Conservation (phyloP, 2,329 filamentous ascomycete genomes). For the Onygenales sp. region DNA sequence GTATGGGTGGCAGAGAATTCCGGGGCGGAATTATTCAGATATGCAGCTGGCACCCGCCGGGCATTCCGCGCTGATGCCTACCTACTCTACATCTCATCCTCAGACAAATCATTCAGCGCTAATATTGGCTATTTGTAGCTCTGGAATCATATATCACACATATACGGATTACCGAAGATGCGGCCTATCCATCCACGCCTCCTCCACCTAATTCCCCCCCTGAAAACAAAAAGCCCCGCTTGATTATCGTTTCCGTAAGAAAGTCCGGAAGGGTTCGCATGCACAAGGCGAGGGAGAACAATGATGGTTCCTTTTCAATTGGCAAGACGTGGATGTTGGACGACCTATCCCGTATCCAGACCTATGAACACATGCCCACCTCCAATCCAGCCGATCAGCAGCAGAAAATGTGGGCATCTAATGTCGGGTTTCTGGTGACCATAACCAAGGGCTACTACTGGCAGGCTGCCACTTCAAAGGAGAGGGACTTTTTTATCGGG, state of each 20-base stretch:
- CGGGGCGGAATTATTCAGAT: not conserved
- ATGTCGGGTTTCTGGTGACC: constrained; percentile 76
- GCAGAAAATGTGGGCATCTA: constrained; percentile 65
- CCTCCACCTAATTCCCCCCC: constrained; percentile 68
- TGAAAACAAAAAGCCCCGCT: constrained; percentile 72
- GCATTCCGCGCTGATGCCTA: not conserved
- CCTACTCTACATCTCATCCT: not conserved
- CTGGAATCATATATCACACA: constrained; percentile 99
- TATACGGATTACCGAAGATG: constrained; percentile 82
- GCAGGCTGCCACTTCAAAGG: constrained; percentile 85
- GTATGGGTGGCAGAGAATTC: not conserved
- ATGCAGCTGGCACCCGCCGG: not conserved
- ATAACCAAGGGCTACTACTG: constrained; percentile 95
- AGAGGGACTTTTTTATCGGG: constrained; percentile 97
- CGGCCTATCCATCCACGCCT: constrained; percentile 69
- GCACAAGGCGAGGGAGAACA: constrained; percentile 95
- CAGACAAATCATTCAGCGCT: constrained; percentile 8
- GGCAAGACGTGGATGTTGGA: constrained; percentile 98
- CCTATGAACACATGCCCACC: constrained; percentile 57
- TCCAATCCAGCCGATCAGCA: constrained; percentile 51
- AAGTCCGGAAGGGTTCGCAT: constrained; percentile 88
- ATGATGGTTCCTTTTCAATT: constrained; percentile 88
- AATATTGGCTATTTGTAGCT: constrained; percentile 11
- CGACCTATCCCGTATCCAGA: constrained; percentile 74
- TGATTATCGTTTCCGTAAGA: constrained; percentile 88